These are phyloP conservation scores for Kickxella alabastrina DNA, from an alignment of 192 early-diverging fungal species.

Conservation along the genomic window DNA sequence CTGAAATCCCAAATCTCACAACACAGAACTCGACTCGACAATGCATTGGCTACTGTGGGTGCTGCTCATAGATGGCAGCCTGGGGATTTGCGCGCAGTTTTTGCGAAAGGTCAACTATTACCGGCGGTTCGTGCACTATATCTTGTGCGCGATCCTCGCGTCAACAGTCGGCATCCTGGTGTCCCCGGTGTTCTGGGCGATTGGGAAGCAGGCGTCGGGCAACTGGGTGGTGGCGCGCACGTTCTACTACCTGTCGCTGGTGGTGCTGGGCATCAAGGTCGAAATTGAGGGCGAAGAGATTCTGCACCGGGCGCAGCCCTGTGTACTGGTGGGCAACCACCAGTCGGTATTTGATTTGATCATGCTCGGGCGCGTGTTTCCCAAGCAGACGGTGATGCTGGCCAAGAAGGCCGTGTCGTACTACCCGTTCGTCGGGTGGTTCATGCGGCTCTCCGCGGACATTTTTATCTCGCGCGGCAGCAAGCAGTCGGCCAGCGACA, in stretches of 20 bases:
- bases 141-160: slow-evolving; percentile 35
- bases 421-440: slow-evolving; percentile 75
- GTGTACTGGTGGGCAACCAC: slow-evolving; percentile 78
- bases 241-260: slow-evolving; percentile 52
- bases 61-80: slow-evolving; percentile 14
- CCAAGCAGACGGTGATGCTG: slow-evolving; percentile 63
- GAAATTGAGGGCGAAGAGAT: slow-evolving; percentile 62
- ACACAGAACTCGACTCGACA: no score
- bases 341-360: slow-evolving; percentile 79
- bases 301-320: slow-evolving; percentile 48
- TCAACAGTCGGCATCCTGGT: slow-evolving; percentile 54
- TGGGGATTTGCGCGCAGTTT: slow-evolving; percentile 30
- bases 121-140: slow-evolving; percentile 25
- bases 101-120: slow-evolving; percentile 26
- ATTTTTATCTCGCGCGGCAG: slow-evolving; percentile 91
- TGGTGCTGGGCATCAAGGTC: slow-evolving; percentile 56
- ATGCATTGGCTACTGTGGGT: slow-evolving; percentile 47
- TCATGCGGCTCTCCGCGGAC: slow-evolving; percentile 68
- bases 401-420: slow-evolving; percentile 72
- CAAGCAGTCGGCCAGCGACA: slow-evolving; percentile 73
- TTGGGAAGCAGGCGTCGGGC: slow-evolving; percentile 55
- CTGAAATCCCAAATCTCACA: no score
- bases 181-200: slow-evolving; percentile 54
- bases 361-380: slow-evolving; percentile 67
- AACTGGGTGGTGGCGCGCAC: slow-evolving; percentile 64